Evolutionary conservation across 2,329 filamentous ascomycete species (phyloP).

Genomic region (Stachybotrys echinatus): DNA sequence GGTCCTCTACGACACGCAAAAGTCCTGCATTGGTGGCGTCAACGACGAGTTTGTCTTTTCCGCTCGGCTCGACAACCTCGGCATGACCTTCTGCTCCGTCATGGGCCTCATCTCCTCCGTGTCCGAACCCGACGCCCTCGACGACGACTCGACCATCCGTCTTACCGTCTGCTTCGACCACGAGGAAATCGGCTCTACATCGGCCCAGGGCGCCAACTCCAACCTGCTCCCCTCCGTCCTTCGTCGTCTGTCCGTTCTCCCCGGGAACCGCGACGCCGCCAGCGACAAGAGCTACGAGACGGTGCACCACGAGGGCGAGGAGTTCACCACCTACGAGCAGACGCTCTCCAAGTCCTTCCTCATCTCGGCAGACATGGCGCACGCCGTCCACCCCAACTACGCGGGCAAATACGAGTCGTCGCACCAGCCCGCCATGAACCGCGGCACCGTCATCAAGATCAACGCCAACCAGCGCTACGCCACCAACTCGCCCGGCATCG

Average conservation of each 20-base stretch:
- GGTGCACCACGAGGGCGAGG: slow-evolving; percentile 51
- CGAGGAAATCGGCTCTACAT: slow-evolving; percentile 91
- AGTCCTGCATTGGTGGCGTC: slow-evolving; percentile 81
- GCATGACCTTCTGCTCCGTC: slow-evolving; percentile 92
- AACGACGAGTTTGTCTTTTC: slow-evolving; percentile 96
- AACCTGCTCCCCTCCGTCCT: slow-evolving; percentile 86
- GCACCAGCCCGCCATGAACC: slow-evolving; percentile 93
- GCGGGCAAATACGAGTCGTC: slow-evolving; percentile 83
- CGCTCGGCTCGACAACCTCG: slow-evolving; percentile 89
- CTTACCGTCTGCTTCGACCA: slow-evolving; percentile 96
- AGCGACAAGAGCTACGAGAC: slow-evolving; percentile 58
- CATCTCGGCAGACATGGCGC: slow-evolving; percentile 95
- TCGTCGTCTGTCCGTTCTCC: slow-evolving; percentile 77
- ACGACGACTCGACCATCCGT: slow-evolving; percentile 75
- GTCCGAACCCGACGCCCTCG: slow-evolving; percentile 55
- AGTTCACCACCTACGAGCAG: slow-evolving; percentile 86
- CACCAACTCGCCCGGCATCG: slow-evolving; percentile 93
- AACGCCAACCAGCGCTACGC: slow-evolving; percentile 97
- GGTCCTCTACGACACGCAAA: slow-evolving; percentile 94
- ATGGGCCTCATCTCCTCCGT: slow-evolving; percentile 80
- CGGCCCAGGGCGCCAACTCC: slow-evolving; percentile 88
- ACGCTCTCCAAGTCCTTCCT: slow-evolving; percentile 88
- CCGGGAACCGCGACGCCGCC: slow-evolving; percentile 57
- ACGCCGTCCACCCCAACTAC: slow-evolving; percentile 95
- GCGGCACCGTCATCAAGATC: slow-evolving; percentile 93